A percentile compares a stretch with the other conserved stretches of the same genome.
Conservation (phyloP, 2,329 filamentous ascomycete species). For the Colletotrichum costaricense region DNA sequence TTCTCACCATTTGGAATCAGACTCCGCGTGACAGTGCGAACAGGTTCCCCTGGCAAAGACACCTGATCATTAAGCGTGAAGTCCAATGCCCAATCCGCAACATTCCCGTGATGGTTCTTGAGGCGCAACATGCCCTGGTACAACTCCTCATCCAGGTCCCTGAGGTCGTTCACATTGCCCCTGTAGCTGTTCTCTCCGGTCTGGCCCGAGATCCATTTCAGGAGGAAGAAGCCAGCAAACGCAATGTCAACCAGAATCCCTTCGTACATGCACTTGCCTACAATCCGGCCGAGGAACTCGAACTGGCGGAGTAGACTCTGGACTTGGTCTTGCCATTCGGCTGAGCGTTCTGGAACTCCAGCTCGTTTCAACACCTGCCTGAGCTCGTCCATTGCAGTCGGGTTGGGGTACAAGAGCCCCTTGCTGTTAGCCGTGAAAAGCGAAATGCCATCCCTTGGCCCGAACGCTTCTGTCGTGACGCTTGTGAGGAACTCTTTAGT, state of each 20-base stretch:
- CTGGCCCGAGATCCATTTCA: constrained; percentile 84
- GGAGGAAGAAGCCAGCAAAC: constrained; percentile 94
- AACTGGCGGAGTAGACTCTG: constrained; percentile 76
- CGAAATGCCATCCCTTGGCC: constrained; percentile 64
- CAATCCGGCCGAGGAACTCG: constrained; percentile 91
- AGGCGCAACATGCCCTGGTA: constrained; percentile 87
- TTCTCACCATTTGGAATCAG: constrained; percentile 82
- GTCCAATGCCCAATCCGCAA: constrained; percentile 83
- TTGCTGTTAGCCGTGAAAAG: constrained; percentile 84
- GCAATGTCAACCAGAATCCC: constrained; percentile 93
- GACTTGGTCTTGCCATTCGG: constrained; percentile 68
- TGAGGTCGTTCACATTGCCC: constrained; percentile 93
- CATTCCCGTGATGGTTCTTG: constrained; percentile 87
- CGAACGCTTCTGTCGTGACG: constrained; percentile 87
- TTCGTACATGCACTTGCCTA: constrained; percentile 98
- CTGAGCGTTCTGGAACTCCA: constrained; percentile 63
- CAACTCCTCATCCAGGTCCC: constrained; percentile 89
- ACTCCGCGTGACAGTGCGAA: constrained; percentile 77
- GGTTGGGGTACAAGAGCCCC: constrained; percentile 90
- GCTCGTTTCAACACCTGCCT: constrained; percentile 66
- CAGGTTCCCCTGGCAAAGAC: constrained; percentile 56
- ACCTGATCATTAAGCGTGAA: constrained; percentile 87
- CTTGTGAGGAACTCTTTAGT: constrained; percentile 97
- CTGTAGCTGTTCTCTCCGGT: constrained; percentile 80
- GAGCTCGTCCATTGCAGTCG: constrained; percentile 77